These are phyloP conservation scores for Colletotrichum sp. DNA, from an alignment of 2,329 filamentous ascomycete species.

Conservation along the genomic window DNA sequence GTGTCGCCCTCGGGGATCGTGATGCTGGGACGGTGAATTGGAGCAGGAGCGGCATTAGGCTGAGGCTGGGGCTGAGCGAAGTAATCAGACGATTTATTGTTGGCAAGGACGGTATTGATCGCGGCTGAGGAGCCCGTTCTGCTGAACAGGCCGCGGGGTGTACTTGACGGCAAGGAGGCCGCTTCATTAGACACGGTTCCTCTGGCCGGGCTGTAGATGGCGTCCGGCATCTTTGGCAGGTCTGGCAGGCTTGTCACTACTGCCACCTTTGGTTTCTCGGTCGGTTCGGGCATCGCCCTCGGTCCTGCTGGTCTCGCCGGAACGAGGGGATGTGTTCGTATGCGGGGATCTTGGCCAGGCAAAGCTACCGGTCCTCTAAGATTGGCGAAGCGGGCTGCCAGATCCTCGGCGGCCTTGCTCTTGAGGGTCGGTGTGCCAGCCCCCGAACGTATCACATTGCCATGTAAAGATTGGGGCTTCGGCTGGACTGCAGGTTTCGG, in stretches of 20 bases:
- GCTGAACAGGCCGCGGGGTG: constrained; percentile 66
- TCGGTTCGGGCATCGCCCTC: constrained; percentile 54
- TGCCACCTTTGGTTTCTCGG: constrained; percentile 48
- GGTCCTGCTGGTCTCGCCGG: constrained; percentile 48
- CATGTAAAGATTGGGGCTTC: constrained; percentile 71
- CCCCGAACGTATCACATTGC: constrained; percentile 56
- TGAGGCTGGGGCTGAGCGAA: constrained; percentile 33
- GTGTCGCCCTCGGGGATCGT: constrained; percentile 56
- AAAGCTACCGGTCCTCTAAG: constrained; percentile 50
- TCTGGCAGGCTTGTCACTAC: constrained; percentile 58
- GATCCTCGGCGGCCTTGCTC: constrained; percentile 47
- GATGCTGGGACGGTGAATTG: constrained; percentile 31
- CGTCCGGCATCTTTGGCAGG: constrained; percentile 74
- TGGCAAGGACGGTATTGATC: constrained; percentile 30
- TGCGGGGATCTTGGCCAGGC: constrained; percentile 56
- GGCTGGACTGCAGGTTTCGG: constrained; percentile 61
- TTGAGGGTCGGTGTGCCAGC: constrained; percentile 29
- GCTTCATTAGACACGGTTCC: constrained; percentile 71
- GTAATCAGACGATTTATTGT: constrained; percentile 33
- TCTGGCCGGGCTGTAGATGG: constrained; percentile 79
- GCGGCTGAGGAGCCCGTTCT: constrained; percentile 41
- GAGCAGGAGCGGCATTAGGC: constrained; percentile 26
- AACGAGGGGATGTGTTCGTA: constrained; percentile 52
- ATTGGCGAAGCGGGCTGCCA: constrained; percentile 62
- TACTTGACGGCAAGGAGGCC: constrained; percentile 69